phyloP scores from a whole-genome alignment of 2,329 filamentous ascomycete species.

The Coniosporium uncinatum region DNA sequence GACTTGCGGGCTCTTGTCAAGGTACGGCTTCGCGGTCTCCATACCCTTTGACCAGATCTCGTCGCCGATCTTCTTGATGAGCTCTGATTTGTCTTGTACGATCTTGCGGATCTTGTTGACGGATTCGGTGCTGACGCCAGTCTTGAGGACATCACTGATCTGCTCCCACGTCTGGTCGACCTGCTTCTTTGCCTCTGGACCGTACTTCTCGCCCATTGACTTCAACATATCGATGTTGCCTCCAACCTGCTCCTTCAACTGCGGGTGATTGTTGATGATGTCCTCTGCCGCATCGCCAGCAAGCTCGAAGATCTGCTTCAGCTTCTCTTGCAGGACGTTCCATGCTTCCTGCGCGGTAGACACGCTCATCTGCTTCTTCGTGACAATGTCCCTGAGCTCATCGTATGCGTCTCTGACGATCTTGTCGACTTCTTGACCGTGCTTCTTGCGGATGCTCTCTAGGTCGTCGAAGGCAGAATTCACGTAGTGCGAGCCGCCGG shows the following conservation, averaged over 20 bases:
- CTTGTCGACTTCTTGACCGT: constrained; percentile 64
- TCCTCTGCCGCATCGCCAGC: constrained; percentile 57
- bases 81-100: constrained; percentile 63
- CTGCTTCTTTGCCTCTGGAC: constrained; percentile 73
- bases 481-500: constrained; percentile 63
- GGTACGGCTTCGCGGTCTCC: constrained; percentile 64
- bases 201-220: constrained; percentile 62
- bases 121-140: constrained; percentile 53
- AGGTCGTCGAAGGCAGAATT: constrained; percentile 66
- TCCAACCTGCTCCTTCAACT: constrained; percentile 67
- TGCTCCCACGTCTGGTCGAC: constrained; percentile 67
- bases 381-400: constrained; percentile 53
- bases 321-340: constrained; percentile 56
- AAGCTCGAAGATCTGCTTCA: constrained; percentile 53
- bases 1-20: constrained; percentile 72
- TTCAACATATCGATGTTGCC: constrained; percentile 64
- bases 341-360: constrained; percentile 57
- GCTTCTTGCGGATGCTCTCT: constrained; percentile 60
- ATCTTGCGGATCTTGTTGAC: constrained; percentile 50
- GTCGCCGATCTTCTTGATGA: constrained; percentile 62
- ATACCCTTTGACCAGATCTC: constrained; percentile 67
- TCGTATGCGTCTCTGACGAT: constrained; percentile 63
- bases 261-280: constrained; percentile 67
- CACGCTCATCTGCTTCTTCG: constrained; percentile 55
- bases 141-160: constrained; percentile 56